Conservation (phyloP, 1,139 yeast genomes). For the Yamadazyma oceani region DNA sequence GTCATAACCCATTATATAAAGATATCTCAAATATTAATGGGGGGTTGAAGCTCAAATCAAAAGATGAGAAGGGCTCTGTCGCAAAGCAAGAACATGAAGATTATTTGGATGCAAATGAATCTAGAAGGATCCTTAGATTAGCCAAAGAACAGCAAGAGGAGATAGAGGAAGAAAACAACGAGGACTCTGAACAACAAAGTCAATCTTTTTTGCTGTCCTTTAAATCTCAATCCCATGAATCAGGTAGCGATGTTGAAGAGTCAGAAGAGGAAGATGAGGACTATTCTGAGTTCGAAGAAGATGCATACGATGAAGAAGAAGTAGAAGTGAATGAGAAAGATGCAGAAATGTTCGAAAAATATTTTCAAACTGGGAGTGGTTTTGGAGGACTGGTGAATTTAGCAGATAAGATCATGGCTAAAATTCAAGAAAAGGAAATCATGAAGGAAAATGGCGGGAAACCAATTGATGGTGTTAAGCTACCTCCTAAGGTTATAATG, state of each 20-base stretch:
- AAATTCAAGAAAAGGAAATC: slow-evolving; percentile 72
- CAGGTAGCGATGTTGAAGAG: slow-evolving; percentile 28
- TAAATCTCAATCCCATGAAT: slow-evolving; percentile 34
- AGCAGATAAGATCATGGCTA: slow-evolving; percentile 91
- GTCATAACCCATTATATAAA: slow-evolving; percentile 77
- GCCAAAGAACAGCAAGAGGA: slow-evolving; percentile 95
- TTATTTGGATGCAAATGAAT: slow-evolving; percentile 75
- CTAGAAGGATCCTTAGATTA: slow-evolving; percentile 81
- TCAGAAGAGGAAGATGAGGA: slow-evolving; percentile 36
- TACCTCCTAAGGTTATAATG: slow-evolving; percentile 94
- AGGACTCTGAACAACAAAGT: slow-evolving; percentile 10
- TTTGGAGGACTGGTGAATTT: slow-evolving; percentile 57
- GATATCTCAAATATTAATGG: slow-evolving; percentile 78
- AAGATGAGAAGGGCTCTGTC: slow-evolving; percentile 17
- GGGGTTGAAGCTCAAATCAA: slow-evolving; percentile 50
- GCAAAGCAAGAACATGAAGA: slow-evolving; percentile 50
- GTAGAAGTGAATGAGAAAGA: slow-evolving; percentile 68
- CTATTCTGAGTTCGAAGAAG: slow-evolving; percentile 50
- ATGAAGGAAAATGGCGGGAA: slow-evolving; percentile 26
- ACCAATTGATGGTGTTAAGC: slow-evolving; percentile 57
- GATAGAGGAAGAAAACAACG: slow-evolving; percentile 61
- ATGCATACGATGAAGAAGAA: slow-evolving; percentile 50
- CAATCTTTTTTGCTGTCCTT: slow-evolving; percentile 26
- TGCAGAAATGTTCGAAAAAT: slow-evolving; percentile 67
- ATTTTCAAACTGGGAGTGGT: slow-evolving; percentile 43